Percentiles rank a stretch among this genome's conserved stretches.
These are phyloP conservation scores for Pyrenopolyporus hunteri DNA, from an alignment of 495 filamentous ascomycete genomes.

Conservation along the genomic window DNA sequence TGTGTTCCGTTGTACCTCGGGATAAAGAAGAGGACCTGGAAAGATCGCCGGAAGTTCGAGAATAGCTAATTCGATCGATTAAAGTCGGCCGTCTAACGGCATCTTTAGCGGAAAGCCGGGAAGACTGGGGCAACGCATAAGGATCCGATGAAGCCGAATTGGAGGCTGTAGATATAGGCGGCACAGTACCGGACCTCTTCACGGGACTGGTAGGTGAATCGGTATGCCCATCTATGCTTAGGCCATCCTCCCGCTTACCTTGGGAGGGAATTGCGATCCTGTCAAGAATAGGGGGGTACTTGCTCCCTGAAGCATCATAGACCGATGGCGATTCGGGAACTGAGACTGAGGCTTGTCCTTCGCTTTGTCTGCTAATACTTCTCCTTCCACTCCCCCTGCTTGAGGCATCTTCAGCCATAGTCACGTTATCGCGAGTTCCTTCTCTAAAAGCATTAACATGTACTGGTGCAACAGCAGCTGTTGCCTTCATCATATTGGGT, in stretches of 20 bases:
- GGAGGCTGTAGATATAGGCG: conserved; percentile 18
- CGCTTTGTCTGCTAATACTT: conserved; percentile 47
- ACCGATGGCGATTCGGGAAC: conserved; percentile 45
- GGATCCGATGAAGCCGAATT: conserved; percentile 37
- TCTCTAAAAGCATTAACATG: conserved; percentile 64
- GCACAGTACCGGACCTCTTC: conserved; percentile 44
- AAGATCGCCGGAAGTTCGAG: conserved; percentile 47
- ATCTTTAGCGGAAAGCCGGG: conserved; percentile 36
- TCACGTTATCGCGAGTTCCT: conserved; percentile 43
- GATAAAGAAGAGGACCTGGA: conserved; percentile 71
- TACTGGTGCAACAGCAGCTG: conserved; percentile 57
- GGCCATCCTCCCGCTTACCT: conserved; percentile 47
- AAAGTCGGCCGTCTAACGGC: conserved; percentile 48
- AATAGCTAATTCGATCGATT: conserved; percentile 58
- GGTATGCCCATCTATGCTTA: conserved; percentile 49
- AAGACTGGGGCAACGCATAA: conserved; percentile 25
- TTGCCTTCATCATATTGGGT: conserved; percentile 54
- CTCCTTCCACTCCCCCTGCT: conserved; percentile 37
- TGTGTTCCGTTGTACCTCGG: conserved; percentile 57
- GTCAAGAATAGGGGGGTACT: conserved; percentile 44
- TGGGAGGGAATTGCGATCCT: conserved; percentile 43
- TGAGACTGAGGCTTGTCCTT: conserved; percentile 32
- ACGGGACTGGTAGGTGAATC: conserved; percentile 52
- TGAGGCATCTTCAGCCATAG: conserved; percentile 48
- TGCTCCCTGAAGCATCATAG: conserved; percentile 42